Conservation (phyloP, 208 protist genomes). For the Wallacemonas sp. region DNA sequence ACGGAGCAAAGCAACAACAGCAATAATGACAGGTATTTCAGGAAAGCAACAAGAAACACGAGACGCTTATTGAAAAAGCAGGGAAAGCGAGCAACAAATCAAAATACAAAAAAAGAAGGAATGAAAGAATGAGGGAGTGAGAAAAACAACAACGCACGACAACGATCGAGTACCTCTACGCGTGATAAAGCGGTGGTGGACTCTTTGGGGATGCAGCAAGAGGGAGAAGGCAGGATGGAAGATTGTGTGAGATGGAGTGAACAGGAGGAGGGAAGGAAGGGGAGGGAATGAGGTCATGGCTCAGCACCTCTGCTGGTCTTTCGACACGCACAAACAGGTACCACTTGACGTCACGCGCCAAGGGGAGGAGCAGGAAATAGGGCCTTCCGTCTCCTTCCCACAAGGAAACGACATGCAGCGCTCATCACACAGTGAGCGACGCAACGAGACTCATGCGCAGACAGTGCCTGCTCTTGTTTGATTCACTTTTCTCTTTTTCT, state of each 20-base stretch:
- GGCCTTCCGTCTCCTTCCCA: too few relatives aligned
- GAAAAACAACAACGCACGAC: not conserved
- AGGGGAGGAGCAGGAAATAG: too few relatives aligned
- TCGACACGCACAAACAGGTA: too few relatives aligned
- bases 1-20: constrained; percentile 14
- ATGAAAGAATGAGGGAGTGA: constrained; percentile 10
- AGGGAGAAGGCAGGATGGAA: constrained; percentile 11
- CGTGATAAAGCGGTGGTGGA: not conserved
- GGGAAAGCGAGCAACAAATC: constrained; percentile 10
- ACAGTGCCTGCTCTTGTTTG: not conserved
- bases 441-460: too few relatives aligned
- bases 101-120: constrained; percentile 14
- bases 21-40: not conserved
- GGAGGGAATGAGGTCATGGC: not conserved
- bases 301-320: too few relatives aligned
- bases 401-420: too few relatives aligned
- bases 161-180: not conserved
- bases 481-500: not conserved
- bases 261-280: not conserved
- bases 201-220: not conserved
- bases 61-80: not conserved
- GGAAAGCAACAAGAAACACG: not conserved
- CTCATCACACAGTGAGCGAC: too few relatives aligned
- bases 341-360: too few relatives aligned
- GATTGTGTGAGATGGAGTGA: too few relatives aligned